Evolutionary conservation across 164 flowering plant species (phyloP), one percentile per base, ranked within the genome.

Genomic region (Kingdonia uniflora): DNA sequence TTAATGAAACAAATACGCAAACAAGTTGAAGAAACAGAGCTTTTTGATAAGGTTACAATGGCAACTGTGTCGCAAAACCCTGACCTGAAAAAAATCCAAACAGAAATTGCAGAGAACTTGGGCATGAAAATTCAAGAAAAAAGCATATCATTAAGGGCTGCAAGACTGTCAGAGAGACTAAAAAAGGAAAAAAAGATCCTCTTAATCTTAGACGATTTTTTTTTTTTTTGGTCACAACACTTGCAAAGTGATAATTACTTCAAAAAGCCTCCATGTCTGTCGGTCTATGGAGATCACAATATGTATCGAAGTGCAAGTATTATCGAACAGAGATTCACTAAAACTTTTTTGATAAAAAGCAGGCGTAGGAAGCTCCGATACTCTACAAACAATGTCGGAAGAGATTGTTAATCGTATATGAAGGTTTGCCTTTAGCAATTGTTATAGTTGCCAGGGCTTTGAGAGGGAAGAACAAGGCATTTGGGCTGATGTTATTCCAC

Each of bases 161-260:
- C 29, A 20, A 51, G 39, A 17, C 19, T 51, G 22, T 47, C 15
- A 11, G 29, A 47, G 26, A 47, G 41, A 17, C 11, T 17, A 33
- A 39, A 2, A 1, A 0, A 16, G 45, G 6, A 44, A 12, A 44
- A 19, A 2, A 47, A 12, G 7, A 23, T 65, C 14, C 72, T 74
- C 2, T 13, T 74, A 22, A 62, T 74, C 22, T 42, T 74, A 19
- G 77, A 73, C 50, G 71, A 70, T 62, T 15, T 74, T 74, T 13
- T 11, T 6, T 12, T 39, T 54, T 5, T 20, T 65, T 5, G 70
- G 77, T 17, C 17, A 35, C 2, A 4, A 22, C 2, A 58, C 56
- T 22, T 56, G 64, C 38, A 63, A 64, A 17, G 52, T 71, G 1
- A 1, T 64, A 17, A 1, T 71, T 6, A 64, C 71, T 14, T 52